Base-by-base conservation (phyloP, 768 basidiomycete species). In the Hemileccinum rubropunctum region DNA sequence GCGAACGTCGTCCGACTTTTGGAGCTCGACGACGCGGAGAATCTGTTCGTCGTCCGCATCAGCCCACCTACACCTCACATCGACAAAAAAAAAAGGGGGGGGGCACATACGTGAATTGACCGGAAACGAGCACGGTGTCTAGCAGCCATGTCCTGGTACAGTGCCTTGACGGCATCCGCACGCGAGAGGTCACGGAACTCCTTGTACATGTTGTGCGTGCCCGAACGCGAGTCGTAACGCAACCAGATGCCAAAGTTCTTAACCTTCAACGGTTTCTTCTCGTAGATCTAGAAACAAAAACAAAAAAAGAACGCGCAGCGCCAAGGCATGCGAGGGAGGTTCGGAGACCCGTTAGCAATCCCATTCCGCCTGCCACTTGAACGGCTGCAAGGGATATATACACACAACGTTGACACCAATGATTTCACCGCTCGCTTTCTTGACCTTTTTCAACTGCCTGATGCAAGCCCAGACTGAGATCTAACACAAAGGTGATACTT, bases 201-300 rank as follows among this genome's bases (percentile, higher is more conserved):
- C 83, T 95, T 95, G 89, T 97, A 97, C 94, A 98, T 95, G 85
- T 99, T 99, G 86, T 98, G 97, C 40, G 97, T 99, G 57, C 97
- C 97, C 45, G 95, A 97, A 63, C 95, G 93, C 47, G 95, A 98
- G 76, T 99, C 97, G 75, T 99, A 99, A 63, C 95, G 90, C 70
- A 99, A 75, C 97, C 97, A 98, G 76, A 99, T 91, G 60, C 97
- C 97, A 69, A 99, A 98, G 87, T 97, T 98, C 84, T 99, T 98
- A 73, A 98, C 89, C 77, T 95, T 95, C 73, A 97, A 69, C 20
- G 97, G 97, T 74, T 88, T 92, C 83, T 91, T 95, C 79, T 98
- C 95, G 68, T 88, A 83, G 70, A 98, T 98, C 95, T 98, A 83
- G 65, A 60, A 51, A 41, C 13, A 51, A 61, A n/a, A n/a, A n/a